Evolutionary conservation across 192 early-diverging fungal species (phyloP), one percentile per base, ranked within the genome.

Genomic region (Backusella morwellensis): DNA sequence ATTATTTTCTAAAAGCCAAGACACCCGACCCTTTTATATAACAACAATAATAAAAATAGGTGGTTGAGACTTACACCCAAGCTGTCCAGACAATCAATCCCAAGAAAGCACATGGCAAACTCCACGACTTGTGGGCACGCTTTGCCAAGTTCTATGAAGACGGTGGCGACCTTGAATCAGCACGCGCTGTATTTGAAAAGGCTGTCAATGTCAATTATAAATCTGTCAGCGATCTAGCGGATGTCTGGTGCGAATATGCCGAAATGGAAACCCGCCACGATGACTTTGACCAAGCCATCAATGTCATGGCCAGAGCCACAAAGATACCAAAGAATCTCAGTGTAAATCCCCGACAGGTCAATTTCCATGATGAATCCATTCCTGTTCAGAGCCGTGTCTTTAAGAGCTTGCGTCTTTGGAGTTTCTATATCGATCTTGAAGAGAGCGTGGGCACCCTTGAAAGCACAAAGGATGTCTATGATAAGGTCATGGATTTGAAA

Each of bases 351-450:
- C 79, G 85, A 42, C 82, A 84, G 71, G 85, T 95, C 38, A 86
- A 91, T 35, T 98, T 90, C 79, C 88, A 88, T 66, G 97, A 99
- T 75, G 96, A 97, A 77, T 88, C 84, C 1, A 66, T 92, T 66
- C 86, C 94, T 12, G 91, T 94, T 7, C 93, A 95, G 70, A 81
- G 84, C 29, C 92, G 97, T 17, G 86, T 97, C 9, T 97, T 94
- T 84, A 97, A 97, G 74, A 92, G 91, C 72, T 81, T 94, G 52
- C 92, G 92, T 40, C 83, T 99, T 44, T 99, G 98, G 98, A 90
- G 91, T 15, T 93, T 95, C 77, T 95, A 95, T 81, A 93, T 98
- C 34, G 98, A 99, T 82, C 79, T 99, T 71, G 94, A 96, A 73
- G 98, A 99, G 76, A 90, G 91, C n/a, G 83, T 94, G 21, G 97